These are phyloP conservation scores for Akebia trifoliata DNA, from an alignment of 164 flowering plant species.

Conservation along the genomic window DNA sequence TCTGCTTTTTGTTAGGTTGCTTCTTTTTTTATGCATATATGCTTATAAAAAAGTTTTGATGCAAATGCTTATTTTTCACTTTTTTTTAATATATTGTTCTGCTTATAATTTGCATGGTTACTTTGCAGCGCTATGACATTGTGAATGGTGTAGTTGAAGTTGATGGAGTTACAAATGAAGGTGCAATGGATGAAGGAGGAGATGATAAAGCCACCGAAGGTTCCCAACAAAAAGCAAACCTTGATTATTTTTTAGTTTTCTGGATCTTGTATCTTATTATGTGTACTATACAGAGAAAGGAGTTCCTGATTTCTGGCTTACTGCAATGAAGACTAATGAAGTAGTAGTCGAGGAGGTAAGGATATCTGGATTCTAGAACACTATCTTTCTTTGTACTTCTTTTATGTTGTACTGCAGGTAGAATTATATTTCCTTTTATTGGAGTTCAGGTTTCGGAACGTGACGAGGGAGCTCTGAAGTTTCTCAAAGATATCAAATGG, in stretches of 20 bases:
- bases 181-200: slow-evolving; percentile 25
- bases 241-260: background rate
- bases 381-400: background rate
- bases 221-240: background rate
- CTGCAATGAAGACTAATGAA: slow-evolving; percentile 39
- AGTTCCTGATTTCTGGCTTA: slow-evolving; percentile 39
- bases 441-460: slow-evolving; percentile 28
- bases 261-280: background rate
- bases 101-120: too few species aligned
- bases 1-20: too few species aligned
- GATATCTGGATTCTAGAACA: background rate
- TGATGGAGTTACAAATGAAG: slow-evolving; percentile 50
- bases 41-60: too few species aligned
- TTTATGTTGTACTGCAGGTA: background rate
- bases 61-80: too few species aligned
- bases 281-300: slow-evolving; percentile 26
- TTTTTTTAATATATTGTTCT: too few species aligned
- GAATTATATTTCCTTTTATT: background rate
- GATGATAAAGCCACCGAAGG: slow-evolving; percentile 43
- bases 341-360: slow-evolving; percentile 32
- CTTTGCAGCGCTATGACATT: too few species aligned
- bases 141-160: slow-evolving; percentile 72
- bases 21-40: too few species aligned
- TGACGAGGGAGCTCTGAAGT: slow-evolving; percentile 40
- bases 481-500: slow-evolving; percentile 42